These are phyloP conservation scores for Isoetes taiwanensis DNA, from an alignment of 75 land plant genomes.

Conservation along the genomic window DNA sequence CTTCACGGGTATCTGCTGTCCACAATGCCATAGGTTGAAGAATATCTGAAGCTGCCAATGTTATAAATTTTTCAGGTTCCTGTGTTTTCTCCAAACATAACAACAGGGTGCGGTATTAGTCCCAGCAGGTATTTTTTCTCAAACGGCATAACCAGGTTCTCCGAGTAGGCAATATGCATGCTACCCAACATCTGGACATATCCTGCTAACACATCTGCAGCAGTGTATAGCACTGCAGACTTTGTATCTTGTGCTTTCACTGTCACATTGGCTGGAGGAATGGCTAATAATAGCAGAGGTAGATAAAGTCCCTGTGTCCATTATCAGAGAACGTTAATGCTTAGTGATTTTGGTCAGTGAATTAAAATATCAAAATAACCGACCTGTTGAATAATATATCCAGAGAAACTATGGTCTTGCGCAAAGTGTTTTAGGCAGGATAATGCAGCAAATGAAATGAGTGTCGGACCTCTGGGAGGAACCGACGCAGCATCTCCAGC, in stretches of 20 bases:
- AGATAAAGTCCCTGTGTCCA: constrained; percentile 32
- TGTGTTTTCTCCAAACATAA: constrained; percentile 18
- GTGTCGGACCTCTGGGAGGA: constrained; percentile 28
- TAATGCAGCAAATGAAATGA: constrained; percentile 36
- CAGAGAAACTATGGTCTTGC: constrained; percentile 21
- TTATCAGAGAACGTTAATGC: neutral
- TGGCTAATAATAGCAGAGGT: constrained; percentile 27
- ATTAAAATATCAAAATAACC: neutral
- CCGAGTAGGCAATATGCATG: neutral
- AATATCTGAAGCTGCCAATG: constrained; percentile 21
- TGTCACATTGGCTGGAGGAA: constrained; percentile 20
- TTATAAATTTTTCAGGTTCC: constrained; percentile 30
- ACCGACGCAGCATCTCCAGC: constrained; percentile 30
- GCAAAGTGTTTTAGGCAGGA: constrained; percentile 31
- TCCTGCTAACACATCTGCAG: constrained; percentile 32
- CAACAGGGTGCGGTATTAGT: constrained; percentile 28
- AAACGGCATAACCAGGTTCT: neutral
- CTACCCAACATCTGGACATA: constrained; percentile 14
- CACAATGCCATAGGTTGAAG: constrained; percentile 28
- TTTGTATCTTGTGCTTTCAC: constrained; percentile 21
- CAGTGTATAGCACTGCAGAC: constrained; percentile 29
- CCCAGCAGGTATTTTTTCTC: constrained; percentile 6
- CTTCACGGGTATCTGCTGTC: constrained; percentile 20
- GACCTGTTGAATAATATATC: constrained; percentile 23
- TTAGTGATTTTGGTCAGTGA: neutral